phyloP scores from a whole-genome alignment of 2,329 filamentous ascomycete genomes.

The Colletotrichum abscissum region DNA sequence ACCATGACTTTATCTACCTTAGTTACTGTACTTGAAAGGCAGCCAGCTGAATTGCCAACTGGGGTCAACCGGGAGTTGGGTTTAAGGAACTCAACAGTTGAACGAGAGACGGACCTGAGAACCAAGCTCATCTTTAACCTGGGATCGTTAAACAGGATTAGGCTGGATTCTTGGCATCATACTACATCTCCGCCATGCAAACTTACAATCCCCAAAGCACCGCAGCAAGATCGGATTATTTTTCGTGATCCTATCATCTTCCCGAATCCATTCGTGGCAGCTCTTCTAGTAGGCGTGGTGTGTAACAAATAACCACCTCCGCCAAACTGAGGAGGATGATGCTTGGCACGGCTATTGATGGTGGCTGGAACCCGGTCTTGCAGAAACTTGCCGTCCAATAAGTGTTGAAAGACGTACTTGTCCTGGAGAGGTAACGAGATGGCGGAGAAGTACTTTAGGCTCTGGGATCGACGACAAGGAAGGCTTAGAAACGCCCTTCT shows the following conservation, averaged over 20 bases:
- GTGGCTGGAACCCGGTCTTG: not conserved
- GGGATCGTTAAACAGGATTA: too few species aligned
- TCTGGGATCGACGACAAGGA: slow-evolving; percentile 31
- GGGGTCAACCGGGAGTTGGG: not conserved
- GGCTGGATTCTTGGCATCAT: not conserved
- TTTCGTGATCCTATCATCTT: not conserved
- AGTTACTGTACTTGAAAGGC: too few species aligned
- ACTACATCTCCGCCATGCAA: not conserved
- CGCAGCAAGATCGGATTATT: not conserved
- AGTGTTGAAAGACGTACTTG: not conserved
- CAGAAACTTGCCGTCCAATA: not conserved
- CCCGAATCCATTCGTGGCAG: not conserved
- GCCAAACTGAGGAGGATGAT: not conserved
- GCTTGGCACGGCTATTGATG: not conserved
- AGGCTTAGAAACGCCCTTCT: not conserved
- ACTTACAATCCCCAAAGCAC: not conserved
- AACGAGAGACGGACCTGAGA: not conserved
- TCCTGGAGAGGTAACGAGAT: not conserved
- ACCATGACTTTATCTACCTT: not conserved
- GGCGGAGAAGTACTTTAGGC: not conserved
- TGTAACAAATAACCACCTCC: not conserved
- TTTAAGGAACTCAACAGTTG: not conserved
- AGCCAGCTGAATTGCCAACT: not conserved
- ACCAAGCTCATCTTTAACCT: not conserved
- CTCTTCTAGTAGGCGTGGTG: not conserved